phyloP scores from a whole-genome alignment of 805 yeast species.

The Starmerella potacharoeniae region DNA sequence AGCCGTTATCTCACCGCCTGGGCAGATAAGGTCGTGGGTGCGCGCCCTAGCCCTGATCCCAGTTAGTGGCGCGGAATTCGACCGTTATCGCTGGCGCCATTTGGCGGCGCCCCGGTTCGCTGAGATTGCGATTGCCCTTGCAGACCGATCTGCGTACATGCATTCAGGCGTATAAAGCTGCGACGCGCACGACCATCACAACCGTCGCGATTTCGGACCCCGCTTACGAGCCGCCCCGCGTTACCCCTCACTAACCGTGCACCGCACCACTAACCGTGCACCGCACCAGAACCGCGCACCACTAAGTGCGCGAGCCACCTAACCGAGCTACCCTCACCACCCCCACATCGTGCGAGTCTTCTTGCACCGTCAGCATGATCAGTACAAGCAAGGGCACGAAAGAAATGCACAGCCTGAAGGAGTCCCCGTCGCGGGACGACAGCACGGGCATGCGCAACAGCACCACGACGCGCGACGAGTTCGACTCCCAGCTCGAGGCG shows the following conservation, averaged over 20 bases:
- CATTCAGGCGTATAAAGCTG: too few relatives aligned
- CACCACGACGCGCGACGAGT: neutral
- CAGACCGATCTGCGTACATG: neutral
- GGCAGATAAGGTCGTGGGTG: neutral
- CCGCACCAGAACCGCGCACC: too few relatives aligned
- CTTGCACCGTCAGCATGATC: neutral
- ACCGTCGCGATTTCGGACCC: too few relatives aligned
- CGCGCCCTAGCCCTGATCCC: neutral
- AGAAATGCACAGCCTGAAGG: neutral
- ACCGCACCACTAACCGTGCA: too few relatives aligned
- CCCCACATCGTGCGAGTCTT: too few relatives aligned
- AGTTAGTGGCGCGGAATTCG: neutral
- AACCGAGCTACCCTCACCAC: neutral
- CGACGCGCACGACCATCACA: too few relatives aligned
- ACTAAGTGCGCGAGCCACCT: neutral
- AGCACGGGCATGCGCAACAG: neutral
- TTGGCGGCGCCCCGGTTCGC: neutral
- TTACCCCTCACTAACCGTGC: too few relatives aligned
- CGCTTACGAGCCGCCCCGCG: too few relatives aligned
- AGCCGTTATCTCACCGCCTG: neutral
- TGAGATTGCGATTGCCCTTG: neutral
- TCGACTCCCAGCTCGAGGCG: constrained; percentile 23
- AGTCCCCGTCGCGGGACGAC: neutral
- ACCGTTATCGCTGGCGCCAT: neutral
- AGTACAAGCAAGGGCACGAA: neutral